phyloP scores from a whole-genome alignment of 2,329 filamentous ascomycete genomes.

The Sporothrix luriei region DNA sequence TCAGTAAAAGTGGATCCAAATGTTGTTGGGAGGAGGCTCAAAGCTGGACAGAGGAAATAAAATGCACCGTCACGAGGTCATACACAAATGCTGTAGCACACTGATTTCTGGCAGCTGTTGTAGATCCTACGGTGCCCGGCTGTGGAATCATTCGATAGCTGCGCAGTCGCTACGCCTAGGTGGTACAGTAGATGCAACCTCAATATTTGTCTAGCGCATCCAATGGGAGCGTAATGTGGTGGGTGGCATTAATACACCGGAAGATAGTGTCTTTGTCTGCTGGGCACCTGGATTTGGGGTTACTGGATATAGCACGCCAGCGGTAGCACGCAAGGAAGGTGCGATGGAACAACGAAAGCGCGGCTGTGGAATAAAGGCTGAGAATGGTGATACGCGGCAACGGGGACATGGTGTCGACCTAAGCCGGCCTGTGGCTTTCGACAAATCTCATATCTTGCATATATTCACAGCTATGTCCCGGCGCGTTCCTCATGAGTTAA shows the following conservation, averaged over 20 bases:
- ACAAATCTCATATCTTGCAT: neutral
- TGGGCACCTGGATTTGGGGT: neutral
- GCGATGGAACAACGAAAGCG: neutral
- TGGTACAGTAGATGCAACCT: conserved; percentile 9
- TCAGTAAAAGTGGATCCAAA: neutral
- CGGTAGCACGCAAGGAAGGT: conserved; percentile 2
- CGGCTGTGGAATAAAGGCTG: neutral
- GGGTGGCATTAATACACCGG: neutral
- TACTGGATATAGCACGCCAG: neutral
- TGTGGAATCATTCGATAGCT: conserved; percentile 11
- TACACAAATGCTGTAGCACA: neutral
- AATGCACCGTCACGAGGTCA: conserved; percentile 13
- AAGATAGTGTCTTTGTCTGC: neutral
- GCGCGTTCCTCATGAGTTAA: neutral
- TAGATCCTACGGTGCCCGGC: neutral
- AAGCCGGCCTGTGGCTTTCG: neutral
- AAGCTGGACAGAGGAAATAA: neutral
- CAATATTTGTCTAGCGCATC: conserved; percentile 1
- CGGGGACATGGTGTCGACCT: neutral
- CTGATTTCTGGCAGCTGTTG: neutral
- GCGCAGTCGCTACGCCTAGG: neutral
- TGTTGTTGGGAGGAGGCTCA: neutral
- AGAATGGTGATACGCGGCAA: neutral
- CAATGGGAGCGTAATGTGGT: neutral
- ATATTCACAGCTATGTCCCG: neutral